phyloP scores from a whole-genome alignment of 2,329 filamentous ascomycete species.

The Tympanopsis confertula region DNA sequence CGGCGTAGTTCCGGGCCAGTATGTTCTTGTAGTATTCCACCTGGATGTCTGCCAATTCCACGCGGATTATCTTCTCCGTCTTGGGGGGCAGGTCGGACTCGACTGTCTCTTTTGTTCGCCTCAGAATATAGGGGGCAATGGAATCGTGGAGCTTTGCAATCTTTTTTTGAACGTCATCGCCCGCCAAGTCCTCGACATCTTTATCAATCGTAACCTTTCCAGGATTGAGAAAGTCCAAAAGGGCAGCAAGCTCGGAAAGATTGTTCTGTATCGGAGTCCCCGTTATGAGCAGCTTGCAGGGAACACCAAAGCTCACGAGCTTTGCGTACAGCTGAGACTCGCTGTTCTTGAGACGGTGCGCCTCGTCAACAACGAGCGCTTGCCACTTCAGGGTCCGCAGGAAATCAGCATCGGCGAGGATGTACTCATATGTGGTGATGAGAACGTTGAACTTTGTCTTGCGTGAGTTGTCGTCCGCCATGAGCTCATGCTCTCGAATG shows the following conservation, averaged over 20 bases:
- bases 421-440: constrained; percentile 94
- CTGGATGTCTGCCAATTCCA: constrained; percentile 91
- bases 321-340: constrained; percentile 87
- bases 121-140: constrained; percentile 87
- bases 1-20: constrained; percentile 87
- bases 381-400: constrained; percentile 93
- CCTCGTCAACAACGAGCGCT: constrained; percentile 89
- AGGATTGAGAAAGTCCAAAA: constrained; percentile 96
- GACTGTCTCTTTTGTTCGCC: constrained; percentile 92
- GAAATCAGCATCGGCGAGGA: constrained; percentile 74
- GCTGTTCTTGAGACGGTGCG: constrained; percentile 89
- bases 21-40: constrained; percentile 99
- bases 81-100: constrained; percentile 94
- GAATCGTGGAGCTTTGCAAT: constrained; percentile 73
- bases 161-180: constrained; percentile 74
- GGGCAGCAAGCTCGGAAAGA: constrained; percentile 75
- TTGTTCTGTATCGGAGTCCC: constrained; percentile 98
- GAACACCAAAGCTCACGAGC: constrained; percentile 74
- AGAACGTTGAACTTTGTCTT: constrained; percentile 96
- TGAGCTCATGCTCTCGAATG: constrained; percentile 80
- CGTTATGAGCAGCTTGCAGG: constrained; percentile 84
- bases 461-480: constrained; percentile 73
- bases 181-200: constrained; percentile 69
- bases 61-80: constrained; percentile 96
- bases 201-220: constrained; percentile 84